phyloP scores from a whole-genome alignment of 1,284 basidiomycete species.

The Cryptococcus hybrid region DNA sequence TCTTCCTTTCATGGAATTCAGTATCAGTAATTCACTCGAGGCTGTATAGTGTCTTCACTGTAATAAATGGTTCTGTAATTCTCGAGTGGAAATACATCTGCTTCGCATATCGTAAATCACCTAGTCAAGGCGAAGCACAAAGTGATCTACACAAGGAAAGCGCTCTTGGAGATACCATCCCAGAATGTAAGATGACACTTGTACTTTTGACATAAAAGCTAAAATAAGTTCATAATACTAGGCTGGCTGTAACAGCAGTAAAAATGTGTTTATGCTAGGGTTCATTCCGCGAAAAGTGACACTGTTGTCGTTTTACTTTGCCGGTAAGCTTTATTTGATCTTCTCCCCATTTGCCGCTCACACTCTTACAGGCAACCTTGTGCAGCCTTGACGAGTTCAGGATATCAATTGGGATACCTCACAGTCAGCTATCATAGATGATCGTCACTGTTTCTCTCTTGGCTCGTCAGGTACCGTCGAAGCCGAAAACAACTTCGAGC shows the following conservation, averaged over 20 bases:
- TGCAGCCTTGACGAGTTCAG: constrained; percentile 76
- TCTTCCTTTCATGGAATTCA: too few relatives aligned
- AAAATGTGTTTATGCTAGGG: constrained; percentile 98
- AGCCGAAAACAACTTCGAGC: constrained; percentile 94
- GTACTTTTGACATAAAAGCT: constrained; percentile 15
- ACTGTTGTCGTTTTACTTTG: constrained; percentile 98
- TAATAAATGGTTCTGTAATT: constrained; percentile 99
- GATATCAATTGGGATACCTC: constrained; percentile 99
- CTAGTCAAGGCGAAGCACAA: constrained; percentile 99
- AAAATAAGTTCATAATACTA: too few relatives aligned
- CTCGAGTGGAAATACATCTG: constrained; percentile 96
- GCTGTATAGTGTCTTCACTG: constrained; percentile 71
- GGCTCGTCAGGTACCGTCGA: constrained; percentile 96
- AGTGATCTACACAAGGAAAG: constrained; percentile 91
- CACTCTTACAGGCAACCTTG: constrained; percentile 99
- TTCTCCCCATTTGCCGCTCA: too few relatives aligned
- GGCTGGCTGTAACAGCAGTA: constrained; percentile 90
- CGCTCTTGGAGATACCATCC: constrained; percentile 93
- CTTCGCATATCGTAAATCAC: constrained; percentile 98
- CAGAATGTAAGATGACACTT: constrained; percentile 65
- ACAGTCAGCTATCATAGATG: constrained; percentile 94
- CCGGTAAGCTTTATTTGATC: too few relatives aligned
- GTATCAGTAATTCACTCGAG: too few relatives aligned
- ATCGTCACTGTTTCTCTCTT: constrained; percentile 96
- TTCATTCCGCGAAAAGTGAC: constrained; percentile 99